Conservation (phyloP, 164 flowering plant genomes). For the Vitis cinerea region DNA sequence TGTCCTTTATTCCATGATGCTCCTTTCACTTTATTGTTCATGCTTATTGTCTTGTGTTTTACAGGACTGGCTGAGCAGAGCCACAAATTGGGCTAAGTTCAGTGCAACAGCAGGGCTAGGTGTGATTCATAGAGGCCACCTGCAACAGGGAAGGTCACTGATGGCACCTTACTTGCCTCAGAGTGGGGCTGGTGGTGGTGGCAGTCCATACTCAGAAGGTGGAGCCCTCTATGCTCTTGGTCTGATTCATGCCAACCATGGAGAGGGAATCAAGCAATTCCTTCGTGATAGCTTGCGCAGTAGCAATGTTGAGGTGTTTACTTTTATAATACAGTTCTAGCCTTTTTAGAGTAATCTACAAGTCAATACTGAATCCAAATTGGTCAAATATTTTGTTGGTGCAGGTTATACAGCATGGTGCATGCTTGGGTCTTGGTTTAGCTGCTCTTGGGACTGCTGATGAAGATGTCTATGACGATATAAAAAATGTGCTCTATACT, state of each 20-base stretch:
- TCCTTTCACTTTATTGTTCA: background rate
- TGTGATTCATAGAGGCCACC: slow-evolving; percentile 87
- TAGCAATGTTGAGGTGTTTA: slow-evolving; percentile 77
- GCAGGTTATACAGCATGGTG: slow-evolving; percentile 96
- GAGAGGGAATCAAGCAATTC: slow-evolving; percentile 91
- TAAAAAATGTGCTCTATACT: slow-evolving; percentile 74
- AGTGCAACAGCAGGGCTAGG: slow-evolving; percentile 96
- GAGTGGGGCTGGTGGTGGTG: slow-evolving; percentile 82
- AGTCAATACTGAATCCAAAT: background rate
- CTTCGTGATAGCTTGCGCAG: slow-evolving; percentile 82
- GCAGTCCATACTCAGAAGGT: slow-evolving; percentile 95
- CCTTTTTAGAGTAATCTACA: background rate
- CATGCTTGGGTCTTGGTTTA: slow-evolving; percentile 91
- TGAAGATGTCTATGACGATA: slow-evolving; percentile 81
- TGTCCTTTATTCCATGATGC: background rate
- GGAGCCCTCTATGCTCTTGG: slow-evolving; percentile 95
- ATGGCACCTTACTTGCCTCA: slow-evolving; percentile 97
- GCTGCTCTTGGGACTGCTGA: slow-evolving; percentile 93
- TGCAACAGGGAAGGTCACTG: slow-evolving; percentile 88
- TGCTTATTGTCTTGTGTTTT: background rate
- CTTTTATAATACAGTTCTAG: background rate
- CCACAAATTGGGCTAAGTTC: slow-evolving; percentile 95
- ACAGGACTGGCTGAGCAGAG: slow-evolving; percentile 93
- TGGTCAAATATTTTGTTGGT: slow-evolving; percentile 5
- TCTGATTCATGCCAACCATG: slow-evolving; percentile 93